These are phyloP conservation scores for Fusarium nurragi DNA, from an alignment of 2,329 filamentous ascomycete genomes.

Conservation along the genomic window DNA sequence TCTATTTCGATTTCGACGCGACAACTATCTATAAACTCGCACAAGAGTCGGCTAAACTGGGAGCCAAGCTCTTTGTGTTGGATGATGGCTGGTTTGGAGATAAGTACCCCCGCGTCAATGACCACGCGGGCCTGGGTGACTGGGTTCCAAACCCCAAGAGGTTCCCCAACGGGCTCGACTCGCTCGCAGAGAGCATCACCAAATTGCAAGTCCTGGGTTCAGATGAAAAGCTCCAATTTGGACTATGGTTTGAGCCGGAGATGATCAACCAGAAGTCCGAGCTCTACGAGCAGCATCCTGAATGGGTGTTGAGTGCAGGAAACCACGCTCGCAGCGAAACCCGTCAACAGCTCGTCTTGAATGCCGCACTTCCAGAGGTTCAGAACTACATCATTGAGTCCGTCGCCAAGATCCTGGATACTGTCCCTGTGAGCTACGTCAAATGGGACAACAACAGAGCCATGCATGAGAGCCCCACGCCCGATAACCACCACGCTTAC, in stretches of 20 bases:
- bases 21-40: slow-evolving; percentile 65
- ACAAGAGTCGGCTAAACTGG: slow-evolving; percentile 64
- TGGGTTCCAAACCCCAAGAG: slow-evolving; percentile 67
- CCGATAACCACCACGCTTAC: slow-evolving; percentile 65
- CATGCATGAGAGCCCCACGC: slow-evolving; percentile 67
- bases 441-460: slow-evolving; percentile 76
- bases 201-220: slow-evolving; percentile 59
- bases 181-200: slow-evolving; percentile 62
- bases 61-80: slow-evolving; percentile 70
- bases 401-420: slow-evolving; percentile 63
- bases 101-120: slow-evolving; percentile 66
- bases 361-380: slow-evolving; percentile 67
- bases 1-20: slow-evolving; percentile 67
- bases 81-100: slow-evolving; percentile 74
- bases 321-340: slow-evolving; percentile 64
- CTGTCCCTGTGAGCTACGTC: slow-evolving; percentile 65
- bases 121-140: slow-evolving; percentile 69
- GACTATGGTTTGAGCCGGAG: slow-evolving; percentile 74
- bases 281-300: slow-evolving; percentile 69
- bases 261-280: slow-evolving; percentile 72
- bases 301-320: slow-evolving; percentile 70
- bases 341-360: slow-evolving; percentile 69
- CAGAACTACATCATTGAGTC: slow-evolving; percentile 69
- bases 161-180: slow-evolving; percentile 66
- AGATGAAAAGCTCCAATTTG: slow-evolving; percentile 62